Evolutionary conservation across 176 grass and related monocot genomes (phyloP).

Genomic region (Rhynchospora tenuis): DNA sequence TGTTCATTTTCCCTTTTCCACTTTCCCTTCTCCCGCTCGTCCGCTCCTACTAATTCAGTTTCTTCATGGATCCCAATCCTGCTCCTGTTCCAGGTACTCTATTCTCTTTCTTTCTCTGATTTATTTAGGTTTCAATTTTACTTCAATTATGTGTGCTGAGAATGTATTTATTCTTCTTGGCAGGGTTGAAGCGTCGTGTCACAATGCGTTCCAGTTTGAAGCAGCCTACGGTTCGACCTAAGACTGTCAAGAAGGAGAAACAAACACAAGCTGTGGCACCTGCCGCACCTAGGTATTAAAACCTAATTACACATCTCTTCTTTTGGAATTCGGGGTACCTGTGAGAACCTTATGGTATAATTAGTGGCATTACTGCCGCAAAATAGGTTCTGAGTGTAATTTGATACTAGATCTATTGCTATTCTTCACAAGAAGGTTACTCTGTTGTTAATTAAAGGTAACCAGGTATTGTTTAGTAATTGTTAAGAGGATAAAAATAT

Average conservation of each 20-base stretch:
- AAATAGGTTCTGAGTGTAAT: too few relatives aligned
- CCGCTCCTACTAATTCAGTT: not conserved
- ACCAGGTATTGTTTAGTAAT: not conserved
- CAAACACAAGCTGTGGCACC: not conserved
- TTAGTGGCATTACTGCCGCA: not conserved
- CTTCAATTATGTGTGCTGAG: not conserved
- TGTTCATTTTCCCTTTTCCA: not conserved
- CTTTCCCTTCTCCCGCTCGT: not conserved
- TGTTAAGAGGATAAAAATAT: not conserved
- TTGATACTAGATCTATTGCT: not conserved
- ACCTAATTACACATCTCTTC: not conserved
- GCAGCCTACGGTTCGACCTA: not conserved
- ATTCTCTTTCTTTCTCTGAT: not conserved
- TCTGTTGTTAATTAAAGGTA: not conserved
- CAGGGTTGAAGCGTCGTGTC: conserved; percentile 3
- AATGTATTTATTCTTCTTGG: not conserved
- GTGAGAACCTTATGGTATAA: not conserved
- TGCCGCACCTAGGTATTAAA: conserved; percentile 6
- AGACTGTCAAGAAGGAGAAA: conserved; percentile 21
- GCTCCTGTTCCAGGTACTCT: not conserved
- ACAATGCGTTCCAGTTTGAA: not conserved
- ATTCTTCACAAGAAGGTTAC: not conserved
- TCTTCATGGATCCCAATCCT: conserved; percentile 7
- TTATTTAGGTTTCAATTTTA: not conserved
- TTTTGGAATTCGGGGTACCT: not conserved